Conservation (phyloP, 352 stramenopile species). For the Phytophthora fragariaefolia region DNA sequence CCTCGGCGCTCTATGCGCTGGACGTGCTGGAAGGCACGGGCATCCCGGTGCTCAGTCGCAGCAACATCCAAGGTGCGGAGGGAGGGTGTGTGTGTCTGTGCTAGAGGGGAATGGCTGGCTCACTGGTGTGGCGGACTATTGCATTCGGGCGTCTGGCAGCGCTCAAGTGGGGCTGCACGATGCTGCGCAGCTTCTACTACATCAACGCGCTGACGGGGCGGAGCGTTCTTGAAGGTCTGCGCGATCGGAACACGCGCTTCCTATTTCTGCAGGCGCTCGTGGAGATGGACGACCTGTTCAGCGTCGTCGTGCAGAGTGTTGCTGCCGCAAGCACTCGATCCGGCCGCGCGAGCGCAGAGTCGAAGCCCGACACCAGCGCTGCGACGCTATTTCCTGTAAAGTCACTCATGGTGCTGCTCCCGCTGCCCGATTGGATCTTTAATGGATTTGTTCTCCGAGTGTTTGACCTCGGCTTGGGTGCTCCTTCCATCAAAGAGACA, state of each 20-base stretch:
- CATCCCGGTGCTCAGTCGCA: constrained; percentile 77
- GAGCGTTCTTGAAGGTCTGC: constrained; percentile 57
- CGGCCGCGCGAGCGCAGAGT: constrained; percentile 20
- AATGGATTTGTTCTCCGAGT: constrained; percentile 50
- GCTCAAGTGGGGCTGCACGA: constrained; percentile 82
- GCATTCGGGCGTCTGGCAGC: constrained; percentile 32
- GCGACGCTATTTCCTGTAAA: constrained; percentile 67
- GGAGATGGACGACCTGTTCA: constrained; percentile 73
- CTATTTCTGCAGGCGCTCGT: constrained; percentile 72
- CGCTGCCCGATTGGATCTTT: constrained; percentile 80
- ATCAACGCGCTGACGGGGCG: constrained; percentile 72
- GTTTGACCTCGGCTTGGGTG: constrained; percentile 68
- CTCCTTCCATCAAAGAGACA: constrained; percentile 30
- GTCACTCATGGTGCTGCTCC: constrained; percentile 75
- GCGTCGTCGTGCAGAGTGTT: constrained; percentile 47
- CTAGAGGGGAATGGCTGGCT: not conserved
- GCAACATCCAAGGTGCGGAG: constrained; percentile 71
- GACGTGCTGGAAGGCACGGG: constrained; percentile 78
- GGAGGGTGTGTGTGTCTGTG: not conserved
- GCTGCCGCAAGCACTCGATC: constrained; percentile 28
- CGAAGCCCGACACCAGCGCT: constrained; percentile 60
- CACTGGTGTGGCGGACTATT: not conserved
- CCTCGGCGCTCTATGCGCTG: constrained; percentile 65
- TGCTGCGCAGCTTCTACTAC: constrained; percentile 84
- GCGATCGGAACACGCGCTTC: constrained; percentile 71